Base-by-base conservation (phyloP, 305 asterid genomes). In the Stenogyne calaminthoides region DNA sequence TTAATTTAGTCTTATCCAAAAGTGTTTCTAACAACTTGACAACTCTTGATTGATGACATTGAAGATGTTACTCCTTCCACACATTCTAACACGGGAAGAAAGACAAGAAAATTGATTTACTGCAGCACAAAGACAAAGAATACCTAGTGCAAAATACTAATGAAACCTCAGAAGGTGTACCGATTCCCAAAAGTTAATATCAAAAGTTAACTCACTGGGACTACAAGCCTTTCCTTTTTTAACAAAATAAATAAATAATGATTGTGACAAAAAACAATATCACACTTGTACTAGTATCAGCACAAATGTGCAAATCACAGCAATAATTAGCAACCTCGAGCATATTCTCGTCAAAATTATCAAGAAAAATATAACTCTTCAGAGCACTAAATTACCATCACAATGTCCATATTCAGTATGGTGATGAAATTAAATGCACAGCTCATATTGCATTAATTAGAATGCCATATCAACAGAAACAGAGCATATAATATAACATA, bases 391-490 rank as follows among this genome's bases (percentile, higher is more conserved):
- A 22, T 27, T 65, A 10, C 10, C 72, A 74, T 25, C 36, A 66
- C 40, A 63, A 15, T 54, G 34, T 56, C 8, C 59, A 39, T 9
- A 7, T 40, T 69, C 54, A 54, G n/a, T n/a, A 69, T 18, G 14
- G 40, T 54, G 37, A 40, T 15, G 47, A 64, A 67, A 47, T 20
- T 57, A n/a, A 58, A 40, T 14, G 55, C 19, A 42, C 39, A 60
- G 54, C 18, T 64, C 57, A 40, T 12, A 70, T 40, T 19, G 73
- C 64, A 71, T 70, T 46, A 12, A 52, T 52, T 25, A 25, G 29
- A 27, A 58, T n/a, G 15, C n/a, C 12, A 18, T 19, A 58, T 52
- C 66, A 47, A 64, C 37, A 47, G 56, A 49, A 22, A 49, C 12
- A 19, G 36, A 44, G 11, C 55, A 14, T 15, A 70, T 47, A 47